Conservation (phyloP, 345 rosid species). For the Eucalyptus cloeziana region DNA sequence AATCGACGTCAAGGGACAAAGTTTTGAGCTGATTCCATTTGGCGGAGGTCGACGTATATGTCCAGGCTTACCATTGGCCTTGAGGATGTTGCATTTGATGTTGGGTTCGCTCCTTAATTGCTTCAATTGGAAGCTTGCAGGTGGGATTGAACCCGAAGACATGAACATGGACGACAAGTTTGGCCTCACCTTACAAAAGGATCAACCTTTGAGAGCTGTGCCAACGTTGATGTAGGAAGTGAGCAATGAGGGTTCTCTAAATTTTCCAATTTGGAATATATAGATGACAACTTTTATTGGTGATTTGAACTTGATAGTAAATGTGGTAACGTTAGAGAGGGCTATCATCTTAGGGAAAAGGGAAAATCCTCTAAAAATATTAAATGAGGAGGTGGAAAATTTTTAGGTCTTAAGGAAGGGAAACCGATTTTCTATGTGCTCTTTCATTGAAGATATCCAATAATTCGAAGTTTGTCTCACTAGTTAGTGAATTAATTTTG, state of each 20-base stretch:
- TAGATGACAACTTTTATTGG: not conserved
- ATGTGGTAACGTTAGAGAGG: too few species aligned
- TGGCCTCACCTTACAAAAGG: constrained; percentile 15
- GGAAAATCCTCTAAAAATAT: too few species aligned
- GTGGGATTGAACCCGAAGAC: not conserved
- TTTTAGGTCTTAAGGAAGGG: too few species aligned
- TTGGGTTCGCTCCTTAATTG: constrained; percentile 20
- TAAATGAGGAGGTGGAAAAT: too few species aligned
- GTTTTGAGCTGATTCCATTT: too few species aligned
- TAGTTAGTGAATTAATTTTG: not conserved
- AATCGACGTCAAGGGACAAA: too few species aligned
- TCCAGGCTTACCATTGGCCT: constrained; percentile 24
- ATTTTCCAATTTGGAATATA: not conserved
- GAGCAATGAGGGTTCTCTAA: not conserved
- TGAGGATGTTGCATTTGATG: constrained; percentile 13
- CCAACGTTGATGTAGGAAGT: not conserved
- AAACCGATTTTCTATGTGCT: too few species aligned
- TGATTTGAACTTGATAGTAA: not conserved
- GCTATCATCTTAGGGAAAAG: too few species aligned
- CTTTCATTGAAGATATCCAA: too few species aligned
- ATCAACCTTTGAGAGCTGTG: not conserved
- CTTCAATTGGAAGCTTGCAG: constrained; percentile 13
- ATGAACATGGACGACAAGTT: constrained; percentile 3
- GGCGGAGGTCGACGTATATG: constrained; percentile 14
- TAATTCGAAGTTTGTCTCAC: too few species aligned